A percentile compares a stretch with the other conserved stretches of the same genome.
Evolutionary conservation across 306 rosid genomes (phyloP).

Genomic region (Glycine latifolia): DNA sequence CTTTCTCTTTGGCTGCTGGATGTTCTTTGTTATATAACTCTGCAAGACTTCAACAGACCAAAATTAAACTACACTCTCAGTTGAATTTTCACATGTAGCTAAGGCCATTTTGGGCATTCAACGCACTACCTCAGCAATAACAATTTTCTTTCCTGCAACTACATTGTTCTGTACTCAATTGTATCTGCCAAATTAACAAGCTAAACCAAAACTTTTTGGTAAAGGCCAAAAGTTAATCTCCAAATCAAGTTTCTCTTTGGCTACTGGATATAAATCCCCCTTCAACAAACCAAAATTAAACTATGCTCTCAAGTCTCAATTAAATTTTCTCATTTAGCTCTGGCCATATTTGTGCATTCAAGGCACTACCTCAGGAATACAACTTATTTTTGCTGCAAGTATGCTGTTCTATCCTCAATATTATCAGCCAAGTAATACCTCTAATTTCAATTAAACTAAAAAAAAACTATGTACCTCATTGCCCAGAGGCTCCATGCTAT

Average conservation of each 20-base stretch:
- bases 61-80: slow-evolving; percentile 28
- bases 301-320: slow-evolving; percentile 12
- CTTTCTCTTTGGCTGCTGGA: slow-evolving; percentile 9
- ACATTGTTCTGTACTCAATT: background rate
- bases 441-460: too few relatives aligned
- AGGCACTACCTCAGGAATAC: slow-evolving; percentile 30
- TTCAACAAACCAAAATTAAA: slow-evolving; percentile 36
- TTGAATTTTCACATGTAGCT: slow-evolving; percentile 17
- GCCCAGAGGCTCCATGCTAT: too few relatives aligned
- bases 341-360: slow-evolving; percentile 7
- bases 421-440: background rate
- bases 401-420: background rate
- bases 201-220: background rate
- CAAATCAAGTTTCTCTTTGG: slow-evolving; percentile 12
- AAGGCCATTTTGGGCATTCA: slow-evolving; percentile 1
- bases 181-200: background rate
- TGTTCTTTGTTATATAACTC: slow-evolving; percentile 29
- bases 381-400: background rate
- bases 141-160: background rate
- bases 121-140: slow-evolving; percentile 28
- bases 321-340: slow-evolving; percentile 6
- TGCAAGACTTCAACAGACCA: slow-evolving; percentile 14
- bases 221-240: slow-evolving; percentile 13
- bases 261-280: background rate
- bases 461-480: too few relatives aligned